Percentiles rank a stretch among this genome's conserved stretches.
These are phyloP conservation scores for Monilinia vaccinii-corymbosi DNA, from an alignment of 2,329 filamentous ascomycete genomes.

Conservation along the genomic window DNA sequence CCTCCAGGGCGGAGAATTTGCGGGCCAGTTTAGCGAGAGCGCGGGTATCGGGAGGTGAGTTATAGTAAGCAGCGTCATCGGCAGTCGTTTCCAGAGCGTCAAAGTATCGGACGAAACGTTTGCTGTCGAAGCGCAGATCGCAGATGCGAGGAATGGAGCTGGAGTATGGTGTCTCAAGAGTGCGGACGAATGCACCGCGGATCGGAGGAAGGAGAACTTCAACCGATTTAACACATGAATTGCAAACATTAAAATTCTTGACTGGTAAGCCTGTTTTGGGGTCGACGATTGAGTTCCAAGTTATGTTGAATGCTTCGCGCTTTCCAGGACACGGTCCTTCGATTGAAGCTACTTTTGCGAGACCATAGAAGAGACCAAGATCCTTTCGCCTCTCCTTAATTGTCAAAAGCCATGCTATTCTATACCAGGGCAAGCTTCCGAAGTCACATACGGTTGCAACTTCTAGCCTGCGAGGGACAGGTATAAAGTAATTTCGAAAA, in stretches of 20 bases:
- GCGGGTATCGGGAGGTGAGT: conserved; percentile 21
- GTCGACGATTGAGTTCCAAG: conserved; percentile 71
- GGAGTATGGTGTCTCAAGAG: conserved; percentile 27
- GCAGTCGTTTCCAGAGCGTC: conserved; percentile 50
- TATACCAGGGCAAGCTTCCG: conserved; percentile 67
- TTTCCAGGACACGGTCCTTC: conserved; percentile 49
- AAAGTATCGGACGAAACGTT: conserved; percentile 50
- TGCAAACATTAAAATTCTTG: conserved; percentile 66
- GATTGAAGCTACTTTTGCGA: conserved; percentile 54
- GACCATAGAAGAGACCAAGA: conserved; percentile 57
- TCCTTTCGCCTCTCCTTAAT: conserved; percentile 59
- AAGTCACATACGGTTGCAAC: conserved; percentile 66
- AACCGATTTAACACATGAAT: conserved; percentile 62
- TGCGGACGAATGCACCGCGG: conserved; percentile 50
- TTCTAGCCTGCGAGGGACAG: conserved; percentile 47
- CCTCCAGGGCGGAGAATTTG: conserved; percentile 17
- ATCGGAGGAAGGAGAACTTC: conserved; percentile 67
- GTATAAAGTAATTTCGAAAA: conserved; percentile 59
- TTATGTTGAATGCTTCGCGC: conserved; percentile 41
- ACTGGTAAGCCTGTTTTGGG: conserved; percentile 54
- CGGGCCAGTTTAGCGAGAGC: conserved; percentile 21
- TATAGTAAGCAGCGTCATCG: conserved; percentile 37
- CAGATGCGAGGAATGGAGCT: conserved; percentile 50
- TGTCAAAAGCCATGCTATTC: conserved; percentile 75
- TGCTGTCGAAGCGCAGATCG: conserved; percentile 54